Conservation (phyloP, 805 yeast genomes). For the Yarrowia sp. region DNA sequence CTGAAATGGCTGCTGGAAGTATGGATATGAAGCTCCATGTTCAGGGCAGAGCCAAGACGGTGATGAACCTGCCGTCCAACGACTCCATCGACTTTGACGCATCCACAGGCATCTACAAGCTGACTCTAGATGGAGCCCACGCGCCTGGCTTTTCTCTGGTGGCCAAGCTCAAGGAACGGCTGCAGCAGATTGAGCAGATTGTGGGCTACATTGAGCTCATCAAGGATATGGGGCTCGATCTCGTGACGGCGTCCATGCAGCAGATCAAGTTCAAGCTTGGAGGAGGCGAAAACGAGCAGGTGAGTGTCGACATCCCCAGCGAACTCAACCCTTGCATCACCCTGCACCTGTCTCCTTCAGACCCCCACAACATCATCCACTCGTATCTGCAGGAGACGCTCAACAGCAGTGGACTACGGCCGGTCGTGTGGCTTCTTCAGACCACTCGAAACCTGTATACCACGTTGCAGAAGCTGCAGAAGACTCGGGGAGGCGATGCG, state of each 20-base stretch:
- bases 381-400: slow-evolving; percentile 46
- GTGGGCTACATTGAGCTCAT: slow-evolving; percentile 47
- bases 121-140: slow-evolving; percentile 10
- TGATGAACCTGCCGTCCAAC: slow-evolving; percentile 26
- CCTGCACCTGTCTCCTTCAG: slow-evolving; percentile 42
- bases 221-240: slow-evolving; percentile 45
- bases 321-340: slow-evolving; percentile 8
- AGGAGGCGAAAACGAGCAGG: slow-evolving; percentile 30
- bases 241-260: slow-evolving; percentile 47
- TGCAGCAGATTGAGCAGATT: slow-evolving; percentile 47
- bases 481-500: neutral
- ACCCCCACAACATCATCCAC: slow-evolving; percentile 47
- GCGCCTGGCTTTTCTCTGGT: slow-evolving; percentile 1
- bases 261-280: slow-evolving; percentile 47
- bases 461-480: slow-evolving; percentile 41
- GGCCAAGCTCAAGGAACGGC: slow-evolving; percentile 11
- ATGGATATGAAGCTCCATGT: slow-evolving; percentile 35
- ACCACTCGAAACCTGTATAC: slow-evolving; percentile 47
- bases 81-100: slow-evolving; percentile 28
- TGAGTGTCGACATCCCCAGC: slow-evolving; percentile 8
- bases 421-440: slow-evolving; percentile 46
- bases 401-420: slow-evolving; percentile 44
- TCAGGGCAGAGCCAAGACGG: slow-evolving; percentile 28
- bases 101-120: slow-evolving; percentile 21
- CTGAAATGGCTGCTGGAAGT: slow-evolving; percentile 2